phyloP scores from a whole-genome alignment of 495 filamentous ascomycete genomes.

The Lophium mytilinum region DNA sequence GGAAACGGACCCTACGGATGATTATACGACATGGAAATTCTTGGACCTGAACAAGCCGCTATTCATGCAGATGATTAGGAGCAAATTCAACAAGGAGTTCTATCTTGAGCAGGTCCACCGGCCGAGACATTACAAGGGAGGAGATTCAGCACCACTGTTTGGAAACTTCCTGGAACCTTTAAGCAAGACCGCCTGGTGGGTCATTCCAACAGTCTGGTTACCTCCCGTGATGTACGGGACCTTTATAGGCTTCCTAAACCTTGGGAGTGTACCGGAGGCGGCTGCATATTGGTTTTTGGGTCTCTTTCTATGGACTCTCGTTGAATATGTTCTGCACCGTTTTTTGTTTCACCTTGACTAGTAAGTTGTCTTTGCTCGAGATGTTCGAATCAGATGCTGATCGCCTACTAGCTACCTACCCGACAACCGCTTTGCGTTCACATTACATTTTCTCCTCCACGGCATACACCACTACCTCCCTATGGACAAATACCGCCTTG shows the following conservation, averaged over 20 bases:
- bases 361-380: slow-evolving; percentile 43
- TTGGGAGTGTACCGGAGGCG: slow-evolving; percentile 39
- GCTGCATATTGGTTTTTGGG: slow-evolving; percentile 56
- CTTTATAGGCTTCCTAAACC: slow-evolving; percentile 53
- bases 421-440: slow-evolving; percentile 83
- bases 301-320: slow-evolving; percentile 72
- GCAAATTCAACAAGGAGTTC: slow-evolving; percentile 84
- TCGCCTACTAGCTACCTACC: slow-evolving; percentile 61
- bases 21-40: slow-evolving; percentile 86
- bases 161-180: slow-evolving; percentile 97
- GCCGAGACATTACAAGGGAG: slow-evolving; percentile 88
- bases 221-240: slow-evolving; percentile 70
- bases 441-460: slow-evolving; percentile 87
- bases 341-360: slow-evolving; percentile 90
- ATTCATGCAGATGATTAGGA: slow-evolving; percentile 79
- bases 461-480: slow-evolving; percentile 97
- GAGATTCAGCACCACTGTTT: slow-evolving; percentile 86
- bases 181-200: slow-evolving; percentile 87
- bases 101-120: slow-evolving; percentile 95
- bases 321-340: slow-evolving; percentile 86
- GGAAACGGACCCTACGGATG: slow-evolving; percentile 65
- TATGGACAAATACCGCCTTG: slow-evolving; percentile 93
- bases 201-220: slow-evolving; percentile 80
- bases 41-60: slow-evolving; percentile 82
- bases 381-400: slow-evolving; percentile 21